phyloP scores from a whole-genome alignment of 2,329 filamentous ascomycete species.

The Neofusicoccum cordaticola region DNA sequence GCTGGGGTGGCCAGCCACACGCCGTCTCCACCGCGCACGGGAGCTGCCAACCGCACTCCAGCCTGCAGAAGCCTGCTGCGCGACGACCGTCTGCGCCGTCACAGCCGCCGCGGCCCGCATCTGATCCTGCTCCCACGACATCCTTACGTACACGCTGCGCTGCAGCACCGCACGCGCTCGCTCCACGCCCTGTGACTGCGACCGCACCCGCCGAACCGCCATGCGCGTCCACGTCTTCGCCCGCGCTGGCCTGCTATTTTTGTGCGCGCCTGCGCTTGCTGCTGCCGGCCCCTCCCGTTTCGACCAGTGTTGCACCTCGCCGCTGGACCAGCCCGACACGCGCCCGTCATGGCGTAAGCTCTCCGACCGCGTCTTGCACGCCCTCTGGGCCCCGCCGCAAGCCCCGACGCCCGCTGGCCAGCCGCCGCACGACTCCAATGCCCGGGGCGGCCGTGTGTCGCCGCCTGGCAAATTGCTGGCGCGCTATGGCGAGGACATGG shows the following conservation, averaged over 20 bases:
- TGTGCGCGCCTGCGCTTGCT: constrained; percentile 28
- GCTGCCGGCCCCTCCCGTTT: constrained; percentile 32
- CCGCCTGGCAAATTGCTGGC: constrained; percentile 32
- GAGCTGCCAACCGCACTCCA: not conserved
- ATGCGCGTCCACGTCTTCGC: constrained; percentile 23
- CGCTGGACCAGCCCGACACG: constrained; percentile 20
- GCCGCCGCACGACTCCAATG: not conserved
- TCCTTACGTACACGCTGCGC: constrained; percentile 4
- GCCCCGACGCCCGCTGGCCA: not conserved
- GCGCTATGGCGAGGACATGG: constrained; percentile 75
- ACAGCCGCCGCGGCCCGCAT: not conserved
- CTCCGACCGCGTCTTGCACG: constrained; percentile 33
- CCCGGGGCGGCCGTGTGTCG: constrained; percentile 4
- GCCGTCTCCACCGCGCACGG: not conserved
- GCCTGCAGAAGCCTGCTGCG: not conserved
- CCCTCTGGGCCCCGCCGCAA: constrained; percentile 1
- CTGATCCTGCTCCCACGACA: not conserved
- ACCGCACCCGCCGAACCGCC: not conserved
- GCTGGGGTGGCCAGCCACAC: not conserved
- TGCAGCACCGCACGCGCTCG: constrained; percentile 8
- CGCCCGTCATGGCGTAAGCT: constrained; percentile 34
- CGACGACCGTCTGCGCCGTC: not conserved
- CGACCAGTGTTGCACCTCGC: constrained; percentile 17
- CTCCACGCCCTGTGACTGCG: not conserved
- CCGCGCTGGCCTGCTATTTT: constrained; percentile 28